phyloP scores from a whole-genome alignment of 202 grass and related monocot genomes.

The Panicum hallii region DNA sequence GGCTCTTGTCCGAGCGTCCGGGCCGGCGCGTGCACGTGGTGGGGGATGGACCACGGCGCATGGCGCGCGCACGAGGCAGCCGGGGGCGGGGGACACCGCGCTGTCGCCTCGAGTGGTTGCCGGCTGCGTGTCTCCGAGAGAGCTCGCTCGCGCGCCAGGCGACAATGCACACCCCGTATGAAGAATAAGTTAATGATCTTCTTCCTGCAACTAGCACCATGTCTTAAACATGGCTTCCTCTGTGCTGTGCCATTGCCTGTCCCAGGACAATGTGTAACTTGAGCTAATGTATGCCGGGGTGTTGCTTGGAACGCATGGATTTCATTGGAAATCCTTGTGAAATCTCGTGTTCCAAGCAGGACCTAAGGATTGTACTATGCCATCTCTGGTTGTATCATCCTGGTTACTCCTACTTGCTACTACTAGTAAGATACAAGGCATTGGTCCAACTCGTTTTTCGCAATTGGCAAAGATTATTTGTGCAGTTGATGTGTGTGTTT shows the following conservation, averaged over 20 bases:
- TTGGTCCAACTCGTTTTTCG: neutral
- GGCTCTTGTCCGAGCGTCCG: neutral
- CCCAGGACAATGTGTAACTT: neutral
- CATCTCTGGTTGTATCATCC: neutral
- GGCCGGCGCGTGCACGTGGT: constrained; percentile 19
- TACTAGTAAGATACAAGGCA: no score
- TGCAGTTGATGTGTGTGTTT: neutral
- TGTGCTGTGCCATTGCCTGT: neutral
- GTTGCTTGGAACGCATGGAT: constrained; percentile 1
- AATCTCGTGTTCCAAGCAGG: constrained; percentile 32
- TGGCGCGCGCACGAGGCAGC: constrained; percentile 43
- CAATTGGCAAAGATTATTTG: neutral
- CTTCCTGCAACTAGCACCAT: neutral
- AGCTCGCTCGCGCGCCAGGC: neutral
- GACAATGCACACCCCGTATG: neutral
- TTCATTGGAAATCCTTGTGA: neutral
- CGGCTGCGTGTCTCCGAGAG: constrained; percentile 9
- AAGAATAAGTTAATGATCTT: constrained; percentile 10
- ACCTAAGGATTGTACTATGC: neutral
- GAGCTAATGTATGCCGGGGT: neutral
- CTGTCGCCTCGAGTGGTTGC: constrained; percentile 47
- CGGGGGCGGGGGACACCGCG: neutral
- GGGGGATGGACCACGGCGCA: constrained; percentile 3
- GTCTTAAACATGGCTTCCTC: neutral
- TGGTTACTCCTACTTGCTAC: neutral